Evolutionary conservation across 1,284 basidiomycete genomes (phyloP), one percentile per base, ranked within the genome.

Genomic region (Sanghuangporus weigelae): DNA sequence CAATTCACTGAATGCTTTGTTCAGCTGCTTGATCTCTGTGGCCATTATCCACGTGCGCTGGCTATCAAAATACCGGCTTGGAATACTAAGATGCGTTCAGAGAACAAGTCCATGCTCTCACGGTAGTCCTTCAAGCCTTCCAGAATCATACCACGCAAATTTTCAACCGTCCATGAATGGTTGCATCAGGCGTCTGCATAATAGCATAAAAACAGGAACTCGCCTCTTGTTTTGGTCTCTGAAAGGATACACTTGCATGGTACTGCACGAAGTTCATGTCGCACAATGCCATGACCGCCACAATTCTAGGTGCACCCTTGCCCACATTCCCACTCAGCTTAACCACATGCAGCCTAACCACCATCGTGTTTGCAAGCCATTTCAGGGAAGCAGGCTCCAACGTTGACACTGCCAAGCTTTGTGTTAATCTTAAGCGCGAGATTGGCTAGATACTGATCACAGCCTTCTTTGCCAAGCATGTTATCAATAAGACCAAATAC

Each of bases 361-460:
- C 74, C 85, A 93, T 93, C 21, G 90, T 91, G 64, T 79, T 80
- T 69, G 80, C 82, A 40, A 92, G 72, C 90, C 89, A 91, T 35
- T 66, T 67, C 81, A 87, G 84, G 1, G 81, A 81, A 2, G 66
- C 67, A 0, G 76, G 68, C 46, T 87, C 84, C 38, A 92, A 74
- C 65, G 69, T 93, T 93, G 23, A 85, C 74, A 0, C 92, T 91
- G 2, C 89, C 88, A 1, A 93, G 82, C 73, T 93, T 93, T 31
- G 83, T 84, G 69, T 93, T 93, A 12, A 89, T 79, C 72, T 78
- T 77, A 58, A 83, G 69, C 1, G 84, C 84, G n/a, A 91, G 81
- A 67, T 90, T 93, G 7, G 89, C 86, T 65, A 90, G 83, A 72
- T 92, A 92, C 68, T 90, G 88, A 62, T 88, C 85, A 69, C 87